Conservation (phyloP, 768 basidiomycete genomes). For the Termitomyces sp. region DNA sequence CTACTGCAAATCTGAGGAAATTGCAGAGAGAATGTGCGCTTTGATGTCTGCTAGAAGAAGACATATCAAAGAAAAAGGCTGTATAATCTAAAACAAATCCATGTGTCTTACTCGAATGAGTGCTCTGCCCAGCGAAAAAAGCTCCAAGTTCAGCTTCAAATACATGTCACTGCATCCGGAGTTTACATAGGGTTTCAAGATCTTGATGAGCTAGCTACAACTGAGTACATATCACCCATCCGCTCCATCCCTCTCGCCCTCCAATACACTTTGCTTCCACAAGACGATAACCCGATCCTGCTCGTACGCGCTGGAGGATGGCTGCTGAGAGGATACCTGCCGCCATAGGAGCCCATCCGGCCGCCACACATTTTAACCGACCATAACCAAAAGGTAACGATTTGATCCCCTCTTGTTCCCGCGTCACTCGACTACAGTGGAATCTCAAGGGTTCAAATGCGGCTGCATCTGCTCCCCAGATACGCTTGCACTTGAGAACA, state of each 20-base stretch:
- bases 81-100: not conserved
- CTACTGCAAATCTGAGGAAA: not conserved
- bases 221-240: conserved; percentile 27
- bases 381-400: conserved; percentile 45
- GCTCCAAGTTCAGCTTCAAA: not conserved
- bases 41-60: not conserved
- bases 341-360: conserved; percentile 45
- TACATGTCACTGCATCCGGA: not conserved
- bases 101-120: not conserved
- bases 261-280: conserved; percentile 24
- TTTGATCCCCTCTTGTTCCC: conserved; percentile 15
- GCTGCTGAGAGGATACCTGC: conserved; percentile 41
- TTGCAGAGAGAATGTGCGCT: not conserved
- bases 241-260: conserved; percentile 38
- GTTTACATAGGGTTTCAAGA: not conserved
- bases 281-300: conserved; percentile 20
- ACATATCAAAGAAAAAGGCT: not conserved
- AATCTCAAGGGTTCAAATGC: conserved; percentile 42
- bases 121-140: no score
- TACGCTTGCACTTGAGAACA: conserved; percentile 21
- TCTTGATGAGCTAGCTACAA: not conserved
- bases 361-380: conserved; percentile 39
- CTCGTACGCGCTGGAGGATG: conserved; percentile 27
- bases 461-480: conserved; percentile 31
- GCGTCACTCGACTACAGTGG: conserved; percentile 13